Evolutionary conservation across 208 protist species (phyloP).

Genomic region (Leishmania tropica): DNA sequence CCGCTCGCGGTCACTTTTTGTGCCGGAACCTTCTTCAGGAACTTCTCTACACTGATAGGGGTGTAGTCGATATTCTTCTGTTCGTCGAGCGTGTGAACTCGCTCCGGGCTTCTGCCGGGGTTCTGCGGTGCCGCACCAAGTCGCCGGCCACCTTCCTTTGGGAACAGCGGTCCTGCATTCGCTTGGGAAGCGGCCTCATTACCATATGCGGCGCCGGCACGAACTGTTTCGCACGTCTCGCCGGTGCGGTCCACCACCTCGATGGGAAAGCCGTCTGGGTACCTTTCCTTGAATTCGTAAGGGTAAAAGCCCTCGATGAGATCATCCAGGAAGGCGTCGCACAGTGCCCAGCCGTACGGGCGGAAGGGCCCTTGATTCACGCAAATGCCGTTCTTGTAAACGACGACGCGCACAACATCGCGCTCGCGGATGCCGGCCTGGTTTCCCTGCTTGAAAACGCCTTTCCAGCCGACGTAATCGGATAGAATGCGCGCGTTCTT

Average conservation of each 20-base stretch:
- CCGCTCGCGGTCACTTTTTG: slow-evolving; percentile 70
- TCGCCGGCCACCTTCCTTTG: slow-evolving; percentile 25
- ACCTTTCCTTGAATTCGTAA: slow-evolving; percentile 94
- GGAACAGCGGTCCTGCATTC: neutral
- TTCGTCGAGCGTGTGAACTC: slow-evolving; percentile 38
- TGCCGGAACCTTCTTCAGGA: slow-evolving; percentile 69
- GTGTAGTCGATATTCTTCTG: slow-evolving; percentile 15
- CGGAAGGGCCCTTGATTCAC: slow-evolving; percentile 89
- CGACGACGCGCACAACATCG: slow-evolving; percentile 74
- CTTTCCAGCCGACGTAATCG: slow-evolving; percentile 83
- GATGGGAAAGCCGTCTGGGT: slow-evolving; percentile 91
- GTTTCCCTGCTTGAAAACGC: slow-evolving; percentile 63
- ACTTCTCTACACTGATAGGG: slow-evolving; percentile 42
- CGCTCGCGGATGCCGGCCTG: slow-evolving; percentile 67
- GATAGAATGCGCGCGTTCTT: slow-evolving; percentile 84
- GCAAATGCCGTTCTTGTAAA: slow-evolving; percentile 92
- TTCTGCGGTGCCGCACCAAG: slow-evolving; percentile 25
- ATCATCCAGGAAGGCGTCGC: slow-evolving; percentile 88
- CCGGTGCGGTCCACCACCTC: slow-evolving; percentile 73
- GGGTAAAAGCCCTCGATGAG: slow-evolving; percentile 94
- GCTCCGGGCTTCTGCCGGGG: neutral
- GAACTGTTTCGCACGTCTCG: slow-evolving; percentile 31
- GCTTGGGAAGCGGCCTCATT: neutral
- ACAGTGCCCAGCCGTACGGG: slow-evolving; percentile 88
- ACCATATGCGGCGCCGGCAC: neutral